These are phyloP conservation scores for Phytophthora syringae DNA, from an alignment of 352 stramenopile genomes.

Conservation along the genomic window DNA sequence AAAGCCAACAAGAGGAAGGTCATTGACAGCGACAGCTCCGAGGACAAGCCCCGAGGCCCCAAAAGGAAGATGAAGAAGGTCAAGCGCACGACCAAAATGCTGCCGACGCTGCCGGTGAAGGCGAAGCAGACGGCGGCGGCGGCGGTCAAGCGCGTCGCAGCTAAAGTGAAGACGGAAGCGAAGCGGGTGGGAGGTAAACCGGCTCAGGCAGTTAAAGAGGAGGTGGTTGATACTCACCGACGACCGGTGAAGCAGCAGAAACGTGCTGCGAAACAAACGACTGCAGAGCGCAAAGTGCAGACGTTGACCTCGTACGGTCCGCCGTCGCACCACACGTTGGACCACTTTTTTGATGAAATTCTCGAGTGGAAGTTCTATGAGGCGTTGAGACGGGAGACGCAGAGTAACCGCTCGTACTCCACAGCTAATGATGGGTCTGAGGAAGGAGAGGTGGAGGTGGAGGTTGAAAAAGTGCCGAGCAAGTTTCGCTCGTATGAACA, in stretches of 20 bases:
- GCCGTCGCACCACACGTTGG: slow-evolving; percentile 64
- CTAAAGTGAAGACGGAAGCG: slow-evolving; percentile 22
- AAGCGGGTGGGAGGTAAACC: slow-evolving; percentile 17
- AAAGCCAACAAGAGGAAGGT: slow-evolving; percentile 53
- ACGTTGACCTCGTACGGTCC: slow-evolving; percentile 18
- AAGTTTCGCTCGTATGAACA: slow-evolving; percentile 89
- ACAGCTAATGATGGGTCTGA: slow-evolving; percentile 75
- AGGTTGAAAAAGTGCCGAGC: slow-evolving; percentile 74
- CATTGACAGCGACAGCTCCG: slow-evolving; percentile 65
- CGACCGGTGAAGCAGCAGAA: slow-evolving; percentile 81
- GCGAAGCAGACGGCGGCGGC: slow-evolving; percentile 16
- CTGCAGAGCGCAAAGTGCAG: slow-evolving; percentile 30
- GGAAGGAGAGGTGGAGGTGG: slow-evolving; percentile 74
- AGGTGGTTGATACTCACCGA: slow-evolving; percentile 57
- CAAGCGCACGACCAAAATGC: slow-evolving; percentile 27
- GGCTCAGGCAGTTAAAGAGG: slow-evolving; percentile 20
- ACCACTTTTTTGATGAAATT: slow-evolving; percentile 87
- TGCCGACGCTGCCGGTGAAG: slow-evolving; percentile 12
- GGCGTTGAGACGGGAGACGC: slow-evolving; percentile 55
- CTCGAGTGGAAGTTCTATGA: slow-evolving; percentile 84
- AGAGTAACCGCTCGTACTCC: slow-evolving; percentile 58
- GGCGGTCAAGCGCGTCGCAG: slow-evolving; percentile 26
- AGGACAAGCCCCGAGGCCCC: slow-evolving; percentile 29
- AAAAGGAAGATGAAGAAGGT: slow-evolving; percentile 40
- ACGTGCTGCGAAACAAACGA: slow-evolving; percentile 32